phyloP scores from a whole-genome alignment of 2,329 filamentous ascomycete species.

The Aspergillaceae sp. region DNA sequence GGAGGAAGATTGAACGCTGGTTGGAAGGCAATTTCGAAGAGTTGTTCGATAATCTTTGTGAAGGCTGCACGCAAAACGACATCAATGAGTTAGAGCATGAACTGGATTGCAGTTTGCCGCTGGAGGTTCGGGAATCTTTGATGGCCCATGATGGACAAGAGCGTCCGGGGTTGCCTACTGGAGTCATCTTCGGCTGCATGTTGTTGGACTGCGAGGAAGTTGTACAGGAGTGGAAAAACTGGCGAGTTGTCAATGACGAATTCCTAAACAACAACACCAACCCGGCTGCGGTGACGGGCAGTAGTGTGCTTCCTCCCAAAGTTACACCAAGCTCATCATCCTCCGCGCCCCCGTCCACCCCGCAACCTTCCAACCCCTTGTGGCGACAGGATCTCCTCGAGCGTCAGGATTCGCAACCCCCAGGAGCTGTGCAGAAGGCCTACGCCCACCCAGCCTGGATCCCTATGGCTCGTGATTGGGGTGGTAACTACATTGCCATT shows the following conservation, averaged over 20 bases:
- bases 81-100: slow-evolving; percentile 95
- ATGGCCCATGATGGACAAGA: slow-evolving; percentile 95
- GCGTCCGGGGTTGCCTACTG: slow-evolving; percentile 79
- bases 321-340: slow-evolving; percentile 61
- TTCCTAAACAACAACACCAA: slow-evolving; percentile 52
- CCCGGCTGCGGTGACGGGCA: slow-evolving; percentile 28
- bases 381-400: slow-evolving; percentile 82
- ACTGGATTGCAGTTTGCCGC: slow-evolving; percentile 84
- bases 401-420: slow-evolving; percentile 79
- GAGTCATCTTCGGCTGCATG: slow-evolving; percentile 90
- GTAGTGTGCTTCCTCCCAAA: slow-evolving; percentile 59
- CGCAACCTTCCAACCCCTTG: slow-evolving; percentile 49
- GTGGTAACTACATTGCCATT: slow-evolving; percentile 91
- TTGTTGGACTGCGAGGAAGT: slow-evolving; percentile 96
- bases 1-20: slow-evolving; percentile 91
- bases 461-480: slow-evolving; percentile 92
- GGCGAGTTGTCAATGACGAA: slow-evolving; percentile 86
- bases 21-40: slow-evolving; percentile 92
- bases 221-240: slow-evolving; percentile 94
- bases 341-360: slow-evolving; percentile 52
- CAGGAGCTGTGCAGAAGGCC: slow-evolving; percentile 77
- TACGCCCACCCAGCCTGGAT: slow-evolving; percentile 96
- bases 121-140: slow-evolving; percentile 87
- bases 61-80: slow-evolving; percentile 87
- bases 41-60: slow-evolving; percentile 84